These are phyloP conservation scores for Trametes sp. DNA, from an alignment of 1,284 basidiomycete genomes.

Conservation along the genomic window DNA sequence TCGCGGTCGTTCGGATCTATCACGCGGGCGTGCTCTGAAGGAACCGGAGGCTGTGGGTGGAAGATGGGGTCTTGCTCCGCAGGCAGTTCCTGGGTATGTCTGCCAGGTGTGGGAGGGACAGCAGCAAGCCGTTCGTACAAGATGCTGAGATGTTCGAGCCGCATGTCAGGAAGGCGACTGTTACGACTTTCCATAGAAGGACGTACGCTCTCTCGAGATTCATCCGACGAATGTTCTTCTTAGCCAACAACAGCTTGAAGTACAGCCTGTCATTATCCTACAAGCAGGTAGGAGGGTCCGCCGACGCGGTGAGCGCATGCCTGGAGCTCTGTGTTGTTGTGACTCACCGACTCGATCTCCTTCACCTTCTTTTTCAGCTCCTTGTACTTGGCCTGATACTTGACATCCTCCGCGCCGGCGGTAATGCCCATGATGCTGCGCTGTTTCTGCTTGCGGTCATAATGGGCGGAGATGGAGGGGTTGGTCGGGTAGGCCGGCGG, in stretches of 20 bases:
- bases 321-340: conserved; percentile 8
- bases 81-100: conserved; percentile 40
- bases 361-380: conserved; percentile 90
- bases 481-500: conserved; percentile 29
- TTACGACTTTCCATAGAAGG: conserved; percentile 32
- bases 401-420: conserved; percentile 85
- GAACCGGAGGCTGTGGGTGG: conserved; percentile 41
- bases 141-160: conserved; percentile 53
- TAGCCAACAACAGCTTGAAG: conserved; percentile 82
- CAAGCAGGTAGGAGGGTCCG: conserved; percentile 19
- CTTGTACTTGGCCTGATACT: conserved; percentile 90
- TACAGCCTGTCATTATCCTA: conserved; percentile 91
- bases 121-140: conserved; percentile 78
- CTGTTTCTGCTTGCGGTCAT: conserved; percentile 56
- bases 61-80: conserved; percentile 39
- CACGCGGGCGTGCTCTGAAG: conserved; percentile 40
- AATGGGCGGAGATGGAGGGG: conserved; percentile 28
- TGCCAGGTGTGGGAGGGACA: conserved; percentile 62
- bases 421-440: conserved; percentile 66
- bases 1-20: conserved; percentile 52
- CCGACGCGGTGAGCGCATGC: conserved; percentile 24
- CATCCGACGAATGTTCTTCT: conserved; percentile 88
- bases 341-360: conserved; percentile 83
- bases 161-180: conserved; percentile 16
- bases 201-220: conserved; percentile 90